Evolutionary conservation across 805 yeast species (phyloP).

Genomic region (Starmerella cellae): DNA sequence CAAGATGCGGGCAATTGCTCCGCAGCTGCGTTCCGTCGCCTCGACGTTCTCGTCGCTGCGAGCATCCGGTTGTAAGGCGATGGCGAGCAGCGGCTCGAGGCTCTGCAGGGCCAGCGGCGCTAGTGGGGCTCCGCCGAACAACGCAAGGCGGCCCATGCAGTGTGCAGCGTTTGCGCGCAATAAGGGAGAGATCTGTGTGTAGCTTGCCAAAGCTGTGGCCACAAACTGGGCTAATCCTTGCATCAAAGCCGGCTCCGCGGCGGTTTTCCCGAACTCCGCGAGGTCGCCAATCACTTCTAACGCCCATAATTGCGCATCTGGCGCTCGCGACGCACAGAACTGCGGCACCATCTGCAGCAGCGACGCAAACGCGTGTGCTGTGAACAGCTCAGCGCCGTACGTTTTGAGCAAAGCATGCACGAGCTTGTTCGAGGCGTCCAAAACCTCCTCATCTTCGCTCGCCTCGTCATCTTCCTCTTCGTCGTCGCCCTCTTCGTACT

Average conservation of each 20-base stretch:
- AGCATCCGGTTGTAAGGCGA: slow-evolving; percentile 66
- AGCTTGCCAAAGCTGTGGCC: background rate
- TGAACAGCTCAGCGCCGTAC: slow-evolving; percentile 29
- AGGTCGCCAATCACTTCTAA: slow-evolving; percentile 68
- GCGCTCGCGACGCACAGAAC: slow-evolving; percentile 40
- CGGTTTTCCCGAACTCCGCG: slow-evolving; percentile 64
- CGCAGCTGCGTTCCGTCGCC: slow-evolving; percentile 77
- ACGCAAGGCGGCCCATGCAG: slow-evolving; percentile 76
- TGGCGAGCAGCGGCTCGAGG: slow-evolving; percentile 60
- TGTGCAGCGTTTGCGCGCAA: slow-evolving; percentile 81
- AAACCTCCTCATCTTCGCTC: slow-evolving; percentile 74
- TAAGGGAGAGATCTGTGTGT: slow-evolving; percentile 31
- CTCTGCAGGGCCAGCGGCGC: slow-evolving; percentile 52
- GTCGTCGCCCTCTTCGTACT: slow-evolving; percentile 77
- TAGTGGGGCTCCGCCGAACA: slow-evolving; percentile 57
- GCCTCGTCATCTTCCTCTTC: slow-evolving; percentile 72
- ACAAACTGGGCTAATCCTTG: slow-evolving; percentile 20
- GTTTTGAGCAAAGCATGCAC: slow-evolving; percentile 58
- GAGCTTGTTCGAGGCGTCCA: slow-evolving; percentile 73
- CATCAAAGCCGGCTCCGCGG: slow-evolving; percentile 50
- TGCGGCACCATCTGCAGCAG: slow-evolving; percentile 42
- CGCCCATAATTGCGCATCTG: slow-evolving; percentile 62
- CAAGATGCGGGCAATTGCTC: slow-evolving; percentile 73
- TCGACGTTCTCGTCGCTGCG: slow-evolving; percentile 69
- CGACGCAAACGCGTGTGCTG: slow-evolving; percentile 2